phyloP scores from a whole-genome alignment of 257 asterid species.

The Plectranthus barbatus region DNA sequence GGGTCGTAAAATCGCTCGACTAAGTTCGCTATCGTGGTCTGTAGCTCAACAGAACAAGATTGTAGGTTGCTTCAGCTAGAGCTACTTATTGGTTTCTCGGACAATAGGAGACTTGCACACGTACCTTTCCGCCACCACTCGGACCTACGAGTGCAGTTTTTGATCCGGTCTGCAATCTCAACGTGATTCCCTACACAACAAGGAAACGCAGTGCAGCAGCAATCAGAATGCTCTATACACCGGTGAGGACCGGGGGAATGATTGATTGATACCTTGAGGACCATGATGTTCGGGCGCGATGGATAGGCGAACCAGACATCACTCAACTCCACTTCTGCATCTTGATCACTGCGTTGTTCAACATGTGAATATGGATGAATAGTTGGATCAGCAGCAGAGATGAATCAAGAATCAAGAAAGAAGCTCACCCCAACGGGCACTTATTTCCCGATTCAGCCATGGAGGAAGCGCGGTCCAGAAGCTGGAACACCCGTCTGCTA shows the following conservation, averaged over 20 bases:
- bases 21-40: constrained; percentile 83
- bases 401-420: not conserved
- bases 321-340: constrained; percentile 61
- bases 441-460: constrained; percentile 60
- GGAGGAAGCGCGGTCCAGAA: constrained; percentile 58
- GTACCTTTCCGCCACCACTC: constrained; percentile 91
- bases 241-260: not conserved
- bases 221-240: not conserved
- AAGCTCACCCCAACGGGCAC: constrained; percentile 60
- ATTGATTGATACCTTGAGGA: constrained; percentile 54
- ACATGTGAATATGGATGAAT: not conserved
- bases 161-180: constrained; percentile 56
- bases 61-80: not conserved
- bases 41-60: constrained; percentile 13
- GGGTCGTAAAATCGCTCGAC: constrained; percentile 83
- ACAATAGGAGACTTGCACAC: too few species aligned
- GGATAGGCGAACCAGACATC: constrained; percentile 90
- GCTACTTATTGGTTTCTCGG: too few species aligned
- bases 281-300: constrained; percentile 68
- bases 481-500: constrained; percentile 74
- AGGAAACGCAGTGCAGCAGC: not conserved
- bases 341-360: constrained; percentile 45
- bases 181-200: constrained; percentile 50
- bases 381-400: not conserved
- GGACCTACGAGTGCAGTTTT: constrained; percentile 84